Percentiles rank a stretch among this genome's conserved stretches.
Evolutionary conservation across 1,139 yeast species (phyloP).

Genomic region (Saccharomycopsis hybrid): DNA sequence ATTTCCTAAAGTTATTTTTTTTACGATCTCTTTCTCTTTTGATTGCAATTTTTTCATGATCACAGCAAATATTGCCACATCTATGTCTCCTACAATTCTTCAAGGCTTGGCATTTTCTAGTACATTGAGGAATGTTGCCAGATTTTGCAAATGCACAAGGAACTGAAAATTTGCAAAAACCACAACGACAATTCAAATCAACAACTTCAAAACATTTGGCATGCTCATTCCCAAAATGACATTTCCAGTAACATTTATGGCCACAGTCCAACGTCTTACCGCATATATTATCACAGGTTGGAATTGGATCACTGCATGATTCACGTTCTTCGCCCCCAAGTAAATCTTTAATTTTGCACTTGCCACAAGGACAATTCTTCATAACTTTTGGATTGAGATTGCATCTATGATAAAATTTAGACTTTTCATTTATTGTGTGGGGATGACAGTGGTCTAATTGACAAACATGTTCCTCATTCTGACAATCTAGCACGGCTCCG

Average conservation of each 20-base stretch:
- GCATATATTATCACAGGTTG: slow-evolving; percentile 64
- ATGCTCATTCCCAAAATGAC: slow-evolving; percentile 74
- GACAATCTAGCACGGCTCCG: slow-evolving; percentile 54
- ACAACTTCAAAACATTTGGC: slow-evolving; percentile 47
- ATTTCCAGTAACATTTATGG: slow-evolving; percentile 51
- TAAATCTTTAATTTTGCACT: slow-evolving; percentile 33
- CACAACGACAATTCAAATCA: slow-evolving; percentile 32
- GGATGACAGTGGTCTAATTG: slow-evolving; percentile 59
- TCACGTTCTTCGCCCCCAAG: slow-evolving; percentile 40
- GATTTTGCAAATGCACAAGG: slow-evolving; percentile 55
- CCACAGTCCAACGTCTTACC: slow-evolving; percentile 66
- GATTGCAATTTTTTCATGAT: slow-evolving; percentile 56
- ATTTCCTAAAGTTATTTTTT: slow-evolving; percentile 29
- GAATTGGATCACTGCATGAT: slow-evolving; percentile 69
- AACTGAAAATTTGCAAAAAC: slow-evolving; percentile 39
- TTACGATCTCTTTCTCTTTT: slow-evolving; percentile 53
- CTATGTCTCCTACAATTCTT: slow-evolving; percentile 79
- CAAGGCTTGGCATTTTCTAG: slow-evolving; percentile 68
- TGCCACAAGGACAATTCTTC: slow-evolving; percentile 76
- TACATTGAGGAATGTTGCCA: slow-evolving; percentile 55
- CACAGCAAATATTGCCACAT: slow-evolving; percentile 66
- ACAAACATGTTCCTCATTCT: slow-evolving; percentile 39
- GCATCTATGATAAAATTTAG: slow-evolving; percentile 40
- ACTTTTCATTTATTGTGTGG: slow-evolving; percentile 28
- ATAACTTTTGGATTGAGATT: slow-evolving; percentile 54